phyloP scores from a whole-genome alignment of 768 basidiomycete genomes.

The Calocybe gangraenosa region DNA sequence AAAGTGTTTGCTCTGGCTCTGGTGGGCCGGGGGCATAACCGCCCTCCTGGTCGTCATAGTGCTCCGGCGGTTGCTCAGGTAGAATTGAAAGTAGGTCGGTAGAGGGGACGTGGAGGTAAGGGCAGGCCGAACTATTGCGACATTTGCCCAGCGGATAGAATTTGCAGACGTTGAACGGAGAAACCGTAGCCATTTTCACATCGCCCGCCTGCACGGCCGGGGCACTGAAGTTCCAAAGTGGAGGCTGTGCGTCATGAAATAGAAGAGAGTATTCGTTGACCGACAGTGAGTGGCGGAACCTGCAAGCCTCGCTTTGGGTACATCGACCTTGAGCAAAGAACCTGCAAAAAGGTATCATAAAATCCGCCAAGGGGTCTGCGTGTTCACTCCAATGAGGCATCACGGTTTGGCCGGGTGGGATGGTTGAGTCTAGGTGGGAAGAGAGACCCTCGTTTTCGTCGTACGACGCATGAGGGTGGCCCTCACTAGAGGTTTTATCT shows the following conservation, averaged over 20 bases:
- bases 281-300: slow-evolving; percentile 37
- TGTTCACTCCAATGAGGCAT: slow-evolving; percentile 38
- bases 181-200: slow-evolving; percentile 2
- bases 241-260: slow-evolving; percentile 35
- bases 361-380: slow-evolving; percentile 34
- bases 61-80: background rate
- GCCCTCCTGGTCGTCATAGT: background rate
- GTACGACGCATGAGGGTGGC: background rate
- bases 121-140: slow-evolving; percentile 33
- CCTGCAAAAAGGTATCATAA: slow-evolving; percentile 34
- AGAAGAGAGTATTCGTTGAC: slow-evolving; percentile 33
- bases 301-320: slow-evolving; percentile 25
- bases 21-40: background rate
- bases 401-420: slow-evolving; percentile 18
- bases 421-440: slow-evolving; percentile 7
- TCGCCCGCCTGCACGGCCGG: background rate
- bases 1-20: slow-evolving; percentile 10
- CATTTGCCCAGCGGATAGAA: slow-evolving; percentile 36
- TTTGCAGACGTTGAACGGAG: slow-evolving; percentile 21
- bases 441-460: slow-evolving; percentile 8
- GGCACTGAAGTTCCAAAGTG: slow-evolving; percentile 20
- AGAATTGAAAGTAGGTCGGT: slow-evolving; percentile 4
- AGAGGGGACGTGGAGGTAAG: slow-evolving; percentile 27
- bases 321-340: slow-evolving; percentile 33
- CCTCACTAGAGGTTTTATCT: background rate